Evolutionary conservation across 306 rosid genomes (phyloP).

Genomic region (Medicago lupulina): DNA sequence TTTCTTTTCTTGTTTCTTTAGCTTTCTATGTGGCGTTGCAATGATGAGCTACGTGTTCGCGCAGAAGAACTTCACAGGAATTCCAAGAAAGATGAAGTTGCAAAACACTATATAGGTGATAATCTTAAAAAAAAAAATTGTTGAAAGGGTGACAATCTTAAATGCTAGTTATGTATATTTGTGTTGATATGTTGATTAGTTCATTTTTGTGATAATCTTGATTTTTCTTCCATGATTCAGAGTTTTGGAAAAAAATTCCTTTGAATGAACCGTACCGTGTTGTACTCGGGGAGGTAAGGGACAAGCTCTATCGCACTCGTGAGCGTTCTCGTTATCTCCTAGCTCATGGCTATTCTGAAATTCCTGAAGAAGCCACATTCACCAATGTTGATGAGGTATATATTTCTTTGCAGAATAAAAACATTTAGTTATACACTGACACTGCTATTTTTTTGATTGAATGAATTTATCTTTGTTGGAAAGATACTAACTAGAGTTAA

Average conservation of each 20-base stretch:
- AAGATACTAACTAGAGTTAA: conserved; percentile 44
- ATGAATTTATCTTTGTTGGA: conserved; percentile 7
- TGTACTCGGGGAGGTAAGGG: conserved; percentile 88
- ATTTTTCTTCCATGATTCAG: conserved; percentile 49
- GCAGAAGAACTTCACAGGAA: conserved; percentile 77
- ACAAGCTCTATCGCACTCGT: conserved; percentile 93
- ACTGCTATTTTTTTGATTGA: not conserved
- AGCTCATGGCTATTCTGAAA: conserved; percentile 80
- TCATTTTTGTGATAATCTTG: conserved; percentile 23
- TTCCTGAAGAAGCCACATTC: conserved; percentile 90
- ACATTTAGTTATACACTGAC: conserved; percentile 1
- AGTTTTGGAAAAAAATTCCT: conserved; percentile 94
- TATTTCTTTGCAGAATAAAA: not conserved
- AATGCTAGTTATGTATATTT: not conserved
- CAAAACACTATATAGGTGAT: conserved; percentile 94
- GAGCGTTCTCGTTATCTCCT: conserved; percentile 92
- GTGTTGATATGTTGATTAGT: conserved; percentile 6
- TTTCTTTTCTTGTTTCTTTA: conserved; percentile 45
- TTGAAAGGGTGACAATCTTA: conserved; percentile 5
- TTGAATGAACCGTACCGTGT: conserved; percentile 94
- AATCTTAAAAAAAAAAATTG: no score
- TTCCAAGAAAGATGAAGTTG: conserved; percentile 85
- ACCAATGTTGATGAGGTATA: conserved; percentile 79
- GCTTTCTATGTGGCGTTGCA: conserved; percentile 99
- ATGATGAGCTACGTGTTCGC: conserved; percentile 81